Evolutionary conservation across 1,139 yeast genomes (phyloP), one percentile per base, ranked within the genome.

Genomic region (Hanseniaspora uvarum): DNA sequence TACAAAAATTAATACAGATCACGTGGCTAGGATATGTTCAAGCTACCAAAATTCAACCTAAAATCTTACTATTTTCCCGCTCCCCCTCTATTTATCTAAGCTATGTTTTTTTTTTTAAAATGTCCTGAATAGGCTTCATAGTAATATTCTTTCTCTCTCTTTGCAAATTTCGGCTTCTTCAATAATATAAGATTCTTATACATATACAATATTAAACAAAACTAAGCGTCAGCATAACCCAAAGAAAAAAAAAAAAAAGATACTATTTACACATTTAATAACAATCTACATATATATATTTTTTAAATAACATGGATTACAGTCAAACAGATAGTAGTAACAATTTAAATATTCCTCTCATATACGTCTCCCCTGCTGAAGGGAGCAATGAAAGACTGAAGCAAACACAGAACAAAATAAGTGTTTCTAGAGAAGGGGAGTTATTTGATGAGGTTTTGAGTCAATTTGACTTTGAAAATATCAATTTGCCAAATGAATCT

Each of bases 291-390:
- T 34, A 24, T 24, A 31, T 5, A 14, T 11, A 40, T 10, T 5
- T 3, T 28, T 3, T n/a, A n/a, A 5, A 34, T 6, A 34, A 34
- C 6, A 34, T 34, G 37, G 37, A 34, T 16, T 3, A 39, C 28
- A 26, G 30, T 19, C 18, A 24, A 24, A 16, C 43, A 24, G 7
- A 39, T 39, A 43, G n/a, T 14, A 50, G n/a, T 14, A 50, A 18
- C 5, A 43, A 37, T 14, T 6, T 50, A 12, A 50, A 50, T 14
- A 44, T 50, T 5, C 53, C 53, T 3, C 23, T 19, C 4, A 50
- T 50, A n/a, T 50, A 43, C 10, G 53, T 50, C 3, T 50, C 53
- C 4, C 53, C 53, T 21, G 44, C 46, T n/a, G 48, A 30, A 2
- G 37, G 30, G 14, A 31, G 16, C 10, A 12, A 21, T 5, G 23